A percentile compares a stretch with the other conserved stretches of the same genome.
phyloP scores from a whole-genome alignment of 495 filamentous ascomycete genomes.

The Cercophora samala region DNA sequence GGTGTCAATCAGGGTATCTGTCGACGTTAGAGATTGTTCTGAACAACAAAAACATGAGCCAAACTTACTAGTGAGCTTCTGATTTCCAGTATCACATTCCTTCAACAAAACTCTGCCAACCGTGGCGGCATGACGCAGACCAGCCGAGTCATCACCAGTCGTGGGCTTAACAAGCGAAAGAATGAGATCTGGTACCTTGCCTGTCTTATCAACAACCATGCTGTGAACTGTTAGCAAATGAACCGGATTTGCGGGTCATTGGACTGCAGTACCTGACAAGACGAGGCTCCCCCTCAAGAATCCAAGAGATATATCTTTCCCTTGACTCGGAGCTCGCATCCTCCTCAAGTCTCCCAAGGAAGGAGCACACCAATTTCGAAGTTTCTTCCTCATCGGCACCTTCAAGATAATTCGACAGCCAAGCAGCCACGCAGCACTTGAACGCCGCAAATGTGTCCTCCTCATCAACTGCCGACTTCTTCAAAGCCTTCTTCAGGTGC shows the following conservation, averaged over 20 bases:
- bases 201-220: slow-evolving; percentile 20
- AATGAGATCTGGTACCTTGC: slow-evolving; percentile 16
- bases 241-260: not conserved
- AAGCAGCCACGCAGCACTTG: slow-evolving; percentile 37
- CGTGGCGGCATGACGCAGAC: slow-evolving; percentile 6
- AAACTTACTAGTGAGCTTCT: slow-evolving; percentile 23
- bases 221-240: slow-evolving; percentile 1
- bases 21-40: not conserved
- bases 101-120: slow-evolving; percentile 17
- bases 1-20: slow-evolving; percentile 20
- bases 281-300: slow-evolving; percentile 21
- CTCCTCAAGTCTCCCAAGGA: slow-evolving; percentile 35
- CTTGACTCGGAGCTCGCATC: slow-evolving; percentile 6
- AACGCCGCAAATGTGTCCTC: slow-evolving; percentile 42
- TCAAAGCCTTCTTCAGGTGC: slow-evolving; percentile 33
- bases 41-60: not conserved
- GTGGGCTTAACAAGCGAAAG: slow-evolving; percentile 12
- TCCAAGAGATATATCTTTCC: slow-evolving; percentile 22
- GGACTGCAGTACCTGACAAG: slow-evolving; percentile 7
- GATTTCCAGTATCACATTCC: slow-evolving; percentile 24
- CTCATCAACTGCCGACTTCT: slow-evolving; percentile 27
- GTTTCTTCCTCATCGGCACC: slow-evolving; percentile 34
- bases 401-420: slow-evolving; percentile 38
- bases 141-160: not conserved
- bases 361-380: slow-evolving; percentile 30